Evolutionary conservation across 2,329 filamentous ascomycete genomes (phyloP).

Genomic region (Aspergillus hortae): DNA sequence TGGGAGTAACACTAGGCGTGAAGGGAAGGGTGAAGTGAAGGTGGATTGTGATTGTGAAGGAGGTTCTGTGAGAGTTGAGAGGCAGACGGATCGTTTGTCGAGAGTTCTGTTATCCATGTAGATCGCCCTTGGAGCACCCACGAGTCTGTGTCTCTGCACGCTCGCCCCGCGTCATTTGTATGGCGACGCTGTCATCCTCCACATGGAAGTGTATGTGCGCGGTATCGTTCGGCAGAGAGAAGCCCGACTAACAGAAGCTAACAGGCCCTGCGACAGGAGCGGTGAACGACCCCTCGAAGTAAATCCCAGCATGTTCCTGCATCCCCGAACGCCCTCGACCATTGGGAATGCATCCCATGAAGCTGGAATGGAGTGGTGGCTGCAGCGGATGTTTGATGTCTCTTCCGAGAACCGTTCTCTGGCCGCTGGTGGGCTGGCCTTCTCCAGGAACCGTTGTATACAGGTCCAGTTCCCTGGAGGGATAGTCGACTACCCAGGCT

Average conservation of each 20-base stretch:
- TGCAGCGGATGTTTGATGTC: conserved; percentile 8
- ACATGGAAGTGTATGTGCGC: background rate
- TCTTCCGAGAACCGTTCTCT: conserved; percentile 1
- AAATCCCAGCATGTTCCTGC: conserved; percentile 6
- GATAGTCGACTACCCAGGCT: no score
- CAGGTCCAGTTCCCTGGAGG: no score
- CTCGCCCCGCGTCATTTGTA: background rate
- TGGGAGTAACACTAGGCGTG: background rate
- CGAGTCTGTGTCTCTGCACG: background rate
- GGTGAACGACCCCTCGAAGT: background rate
- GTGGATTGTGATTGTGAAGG: no score
- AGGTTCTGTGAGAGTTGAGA: background rate
- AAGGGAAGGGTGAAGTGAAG: background rate
- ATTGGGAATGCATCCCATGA: background rate
- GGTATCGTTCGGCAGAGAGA: background rate
- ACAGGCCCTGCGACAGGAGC: background rate
- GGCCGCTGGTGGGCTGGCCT: background rate
- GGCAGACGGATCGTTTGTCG: background rate
- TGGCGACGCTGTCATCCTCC: background rate
- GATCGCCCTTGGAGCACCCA: background rate
- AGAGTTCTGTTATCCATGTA: background rate
- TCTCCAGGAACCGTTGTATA: no score
- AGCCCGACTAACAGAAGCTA: conserved; percentile 3
- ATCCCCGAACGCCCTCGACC: background rate
- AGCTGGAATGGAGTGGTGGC: background rate